These are phyloP conservation scores for Stevia rebaudiana DNA, from an alignment of 140 eudicot species.

Conservation along the genomic window DNA sequence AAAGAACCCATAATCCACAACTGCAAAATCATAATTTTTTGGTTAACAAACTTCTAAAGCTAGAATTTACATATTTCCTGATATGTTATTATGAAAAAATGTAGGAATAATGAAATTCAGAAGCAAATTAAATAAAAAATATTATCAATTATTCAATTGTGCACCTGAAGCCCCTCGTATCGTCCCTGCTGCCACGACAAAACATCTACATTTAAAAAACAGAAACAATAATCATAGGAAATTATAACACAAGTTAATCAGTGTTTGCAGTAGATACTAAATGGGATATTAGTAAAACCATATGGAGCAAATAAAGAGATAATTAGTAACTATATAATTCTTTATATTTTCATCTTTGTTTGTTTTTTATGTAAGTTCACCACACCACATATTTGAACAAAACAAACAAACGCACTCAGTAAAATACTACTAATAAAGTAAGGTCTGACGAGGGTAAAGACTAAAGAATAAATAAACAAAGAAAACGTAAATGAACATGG, in stretches of 20 bases:
- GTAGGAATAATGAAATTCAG: not conserved
- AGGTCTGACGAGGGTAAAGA: no score
- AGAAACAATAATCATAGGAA: not conserved
- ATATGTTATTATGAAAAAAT: not conserved
- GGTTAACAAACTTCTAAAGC: not conserved
- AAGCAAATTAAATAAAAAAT: not conserved
- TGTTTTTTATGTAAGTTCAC: no score
- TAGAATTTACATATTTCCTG: not conserved
- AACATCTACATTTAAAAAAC: conserved; percentile 52
- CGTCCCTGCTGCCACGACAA: conserved; percentile 93
- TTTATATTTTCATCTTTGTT: no score
- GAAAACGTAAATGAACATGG: not conserved
- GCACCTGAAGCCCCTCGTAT: conserved; percentile 88
- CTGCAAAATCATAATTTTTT: conserved; percentile 36
- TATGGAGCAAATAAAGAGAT: not conserved
- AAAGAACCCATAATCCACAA: conserved; percentile 87
- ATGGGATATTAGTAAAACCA: not conserved
- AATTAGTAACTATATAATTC: not conserved
- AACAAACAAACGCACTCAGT: no score
- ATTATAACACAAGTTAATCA: not conserved
- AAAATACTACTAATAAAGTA: no score
- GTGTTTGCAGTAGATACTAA: not conserved
- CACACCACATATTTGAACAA: no score
- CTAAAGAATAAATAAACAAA: no score
- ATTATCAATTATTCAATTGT: not conserved